Evolutionary conservation across 2,329 filamentous ascomycete species (phyloP).

Genomic region (Pyricularia grisea): DNA sequence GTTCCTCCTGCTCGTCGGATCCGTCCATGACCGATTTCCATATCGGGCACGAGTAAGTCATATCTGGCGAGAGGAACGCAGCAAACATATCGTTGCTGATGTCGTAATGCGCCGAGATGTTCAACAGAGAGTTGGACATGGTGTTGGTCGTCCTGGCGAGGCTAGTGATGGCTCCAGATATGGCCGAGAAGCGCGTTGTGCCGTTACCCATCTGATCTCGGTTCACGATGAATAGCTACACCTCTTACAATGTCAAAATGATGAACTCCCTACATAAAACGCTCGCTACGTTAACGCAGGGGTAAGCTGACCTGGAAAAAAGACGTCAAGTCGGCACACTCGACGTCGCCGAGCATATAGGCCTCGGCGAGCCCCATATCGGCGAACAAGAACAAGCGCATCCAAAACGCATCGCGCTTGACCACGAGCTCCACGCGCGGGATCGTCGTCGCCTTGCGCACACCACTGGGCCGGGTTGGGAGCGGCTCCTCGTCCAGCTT

Average conservation of each 20-base stretch:
- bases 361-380: constrained; percentile 68
- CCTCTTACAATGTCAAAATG: not conserved
- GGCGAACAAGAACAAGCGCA: constrained; percentile 57
- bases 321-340: constrained; percentile 54
- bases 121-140: constrained; percentile 48
- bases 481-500: not conserved
- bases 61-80: constrained; percentile 63
- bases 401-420: constrained; percentile 53
- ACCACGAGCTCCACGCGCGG: constrained; percentile 47
- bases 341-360: constrained; percentile 64
- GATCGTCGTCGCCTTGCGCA: constrained; percentile 25
- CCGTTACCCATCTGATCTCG: constrained; percentile 55
- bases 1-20: constrained; percentile 35
- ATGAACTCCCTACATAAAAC: not conserved
- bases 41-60: constrained; percentile 67
- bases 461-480: constrained; percentile 12
- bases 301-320: constrained; percentile 51
- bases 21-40: constrained; percentile 39
- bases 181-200: constrained; percentile 49
- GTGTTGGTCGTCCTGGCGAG: constrained; percentile 50
- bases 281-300: not conserved
- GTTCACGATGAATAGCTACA: constrained; percentile 61
- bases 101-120: constrained; percentile 66
- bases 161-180: constrained; percentile 48
- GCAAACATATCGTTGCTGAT: constrained; percentile 70